Evolutionary conservation across 2,329 filamentous ascomycete genomes (phyloP).

Genomic region (Neonectria coccinea): DNA sequence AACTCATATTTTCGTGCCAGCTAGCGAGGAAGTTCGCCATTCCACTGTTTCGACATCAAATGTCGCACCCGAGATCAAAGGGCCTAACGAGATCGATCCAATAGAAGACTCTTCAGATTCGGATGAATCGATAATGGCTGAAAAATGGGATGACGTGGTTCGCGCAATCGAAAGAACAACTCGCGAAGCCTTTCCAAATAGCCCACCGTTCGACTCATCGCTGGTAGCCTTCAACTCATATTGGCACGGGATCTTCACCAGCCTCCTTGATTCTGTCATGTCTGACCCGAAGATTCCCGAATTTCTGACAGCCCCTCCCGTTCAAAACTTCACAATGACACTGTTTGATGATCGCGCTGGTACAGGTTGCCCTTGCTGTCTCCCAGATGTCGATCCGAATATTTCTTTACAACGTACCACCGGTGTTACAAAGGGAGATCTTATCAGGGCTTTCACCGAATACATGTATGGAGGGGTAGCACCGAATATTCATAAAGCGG

Average conservation of each 20-base stretch:
- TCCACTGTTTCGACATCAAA: background rate
- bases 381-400: slow-evolving; percentile 10
- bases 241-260: slow-evolving; percentile 22
- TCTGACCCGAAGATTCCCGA: slow-evolving; percentile 7
- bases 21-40: background rate
- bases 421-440: slow-evolving; percentile 26
- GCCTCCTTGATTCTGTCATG: background rate
- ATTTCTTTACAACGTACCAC: slow-evolving; percentile 14
- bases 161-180: slow-evolving; percentile 4
- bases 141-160: slow-evolving; percentile 20
- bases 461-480: slow-evolving; percentile 18
- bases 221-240: slow-evolving; percentile 13
- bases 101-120: background rate
- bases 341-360: slow-evolving; percentile 8
- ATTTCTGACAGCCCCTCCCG: slow-evolving; percentile 19
- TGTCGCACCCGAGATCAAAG: background rate
- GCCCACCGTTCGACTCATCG: slow-evolving; percentile 16
- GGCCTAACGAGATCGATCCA: background rate
- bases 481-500: slow-evolving; percentile 11
- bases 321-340: slow-evolving; percentile 9
- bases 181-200: slow-evolving; percentile 7
- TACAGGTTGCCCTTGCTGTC: slow-evolving; percentile 20
- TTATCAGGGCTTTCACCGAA: slow-evolving; percentile 10
- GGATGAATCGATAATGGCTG: background rate
- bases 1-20: no score